Base-by-base conservation (phyloP, 257 asterid species). In the Ilex asprella region DNA sequence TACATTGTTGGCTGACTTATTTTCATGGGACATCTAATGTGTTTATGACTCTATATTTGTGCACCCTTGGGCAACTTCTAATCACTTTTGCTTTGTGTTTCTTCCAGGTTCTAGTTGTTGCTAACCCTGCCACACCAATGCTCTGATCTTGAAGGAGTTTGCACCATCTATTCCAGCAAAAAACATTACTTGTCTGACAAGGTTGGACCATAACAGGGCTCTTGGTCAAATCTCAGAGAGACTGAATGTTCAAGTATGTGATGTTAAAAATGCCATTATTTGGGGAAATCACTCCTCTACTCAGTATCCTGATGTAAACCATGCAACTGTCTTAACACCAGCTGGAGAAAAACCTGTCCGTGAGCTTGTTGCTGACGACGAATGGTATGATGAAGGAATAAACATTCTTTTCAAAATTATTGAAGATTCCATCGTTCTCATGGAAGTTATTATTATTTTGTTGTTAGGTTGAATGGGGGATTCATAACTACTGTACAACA, bases 161-260 rank as follows among this genome's bases (percentile, higher is more conserved):
- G 97, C 97, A 0, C 97, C 97, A 49, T 90, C 97, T 32, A 85
- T 90, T 13, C 97, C 97, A 0, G 88, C 82, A 73, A 80, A 84
- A 72, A 90, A 90, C 73, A 84, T 90, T 61, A 75, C 89, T 46
- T 90, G 97, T 75, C 79, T 90, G 79, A 90, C 97, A 39, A 82
- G 97, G 69, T 79, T 90, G 86, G 97, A 90, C 88, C 97, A 90
- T 70, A 90, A 90, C 82, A 87, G 97, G 84, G 97, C 97, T 57
- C 96, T 90, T 31, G 97, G 97, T 31, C 97, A 90, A 83, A 62
- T 90, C 50, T 86, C 97, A 2, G 97, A 90, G 79, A 87, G 86
- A 63, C 74, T 90, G 78, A 71, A 72, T 44, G 87, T 87, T 56
- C 96, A 86, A 71, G 97, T 90, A 39, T 78, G 91, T 0, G 96